Conservation (phyloP, 257 asterid species). For the Jaltomata sinuosa region DNA sequence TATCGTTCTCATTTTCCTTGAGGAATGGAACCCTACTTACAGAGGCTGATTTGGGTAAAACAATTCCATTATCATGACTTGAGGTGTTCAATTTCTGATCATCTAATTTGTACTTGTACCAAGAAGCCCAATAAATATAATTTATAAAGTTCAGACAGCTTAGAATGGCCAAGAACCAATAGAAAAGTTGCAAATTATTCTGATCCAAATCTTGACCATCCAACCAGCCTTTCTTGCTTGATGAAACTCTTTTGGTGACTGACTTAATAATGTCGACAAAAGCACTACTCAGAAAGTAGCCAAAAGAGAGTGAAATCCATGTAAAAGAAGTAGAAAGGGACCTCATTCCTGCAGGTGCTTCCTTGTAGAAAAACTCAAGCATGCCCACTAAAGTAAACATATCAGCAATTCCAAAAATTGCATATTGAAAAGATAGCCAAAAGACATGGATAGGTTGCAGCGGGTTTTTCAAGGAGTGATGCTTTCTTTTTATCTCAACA, state of each 20-base stretch:
- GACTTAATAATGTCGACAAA: conserved; percentile 38
- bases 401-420: conserved; percentile 60
- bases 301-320: conserved; percentile 45
- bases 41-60: not conserved
- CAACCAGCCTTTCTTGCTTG: conserved; percentile 45
- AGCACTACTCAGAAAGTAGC: conserved; percentile 49
- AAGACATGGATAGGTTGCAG: conserved; percentile 40
- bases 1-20: conserved; percentile 7
- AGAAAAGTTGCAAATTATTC: conserved; percentile 42
- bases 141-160: conserved; percentile 52
- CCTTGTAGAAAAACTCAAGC: conserved; percentile 58
- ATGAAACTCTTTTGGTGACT: conserved; percentile 25
- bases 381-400: conserved; percentile 61
- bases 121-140: conserved; percentile 50
- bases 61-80: not conserved
- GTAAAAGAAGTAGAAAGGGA: conserved; percentile 66
- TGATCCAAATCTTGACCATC: conserved; percentile 38
- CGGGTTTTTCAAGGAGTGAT: conserved; percentile 11
- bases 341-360: conserved; percentile 62
- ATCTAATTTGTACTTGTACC: conserved; percentile 52
- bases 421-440: conserved; percentile 61
- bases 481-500: conserved; percentile 37
- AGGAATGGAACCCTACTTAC: conserved; percentile 21
- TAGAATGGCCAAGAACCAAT: conserved; percentile 49
- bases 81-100: not conserved